These are phyloP conservation scores for Malus hybrid DNA, from an alignment of 331 rosid genomes.

Conservation along the genomic window DNA sequence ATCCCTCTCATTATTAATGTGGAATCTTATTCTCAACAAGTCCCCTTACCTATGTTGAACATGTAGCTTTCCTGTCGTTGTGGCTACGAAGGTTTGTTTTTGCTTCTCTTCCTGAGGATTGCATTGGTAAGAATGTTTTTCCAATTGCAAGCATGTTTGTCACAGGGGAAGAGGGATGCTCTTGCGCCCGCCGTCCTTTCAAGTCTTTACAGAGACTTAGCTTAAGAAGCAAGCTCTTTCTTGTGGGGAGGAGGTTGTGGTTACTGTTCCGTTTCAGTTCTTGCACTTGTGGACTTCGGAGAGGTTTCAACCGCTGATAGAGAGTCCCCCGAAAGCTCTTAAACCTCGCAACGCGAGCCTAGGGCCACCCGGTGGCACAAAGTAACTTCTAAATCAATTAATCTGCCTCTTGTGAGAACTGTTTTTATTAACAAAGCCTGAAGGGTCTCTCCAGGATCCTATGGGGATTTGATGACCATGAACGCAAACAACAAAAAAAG, in stretches of 20 bases:
- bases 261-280: conserved; percentile 31
- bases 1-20: no score
- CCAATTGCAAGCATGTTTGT: conserved; percentile 34
- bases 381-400: neutral
- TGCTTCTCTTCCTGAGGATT: neutral
- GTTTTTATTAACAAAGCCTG: neutral
- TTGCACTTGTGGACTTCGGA: conserved; percentile 54
- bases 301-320: conserved; percentile 21
- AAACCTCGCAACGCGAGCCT: conserved; percentile 11
- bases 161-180: conserved; percentile 34
- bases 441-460: neutral
- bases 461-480: no score
- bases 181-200: conserved; percentile 50
- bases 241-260: neutral
- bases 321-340: neutral
- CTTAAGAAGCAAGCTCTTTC: neutral
- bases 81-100: conserved; percentile 44
- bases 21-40: no score
- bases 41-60: neutral
- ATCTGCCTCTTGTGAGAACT: neutral
- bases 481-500: no score
- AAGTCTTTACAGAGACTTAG: conserved; percentile 32
- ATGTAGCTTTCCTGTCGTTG: conserved; percentile 37
- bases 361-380: conserved; percentile 25
- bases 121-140: conserved; percentile 6